These are phyloP conservation scores for Powellomyces hirtus DNA, from an alignment of 192 early-diverging fungal genomes.

Conservation along the genomic window DNA sequence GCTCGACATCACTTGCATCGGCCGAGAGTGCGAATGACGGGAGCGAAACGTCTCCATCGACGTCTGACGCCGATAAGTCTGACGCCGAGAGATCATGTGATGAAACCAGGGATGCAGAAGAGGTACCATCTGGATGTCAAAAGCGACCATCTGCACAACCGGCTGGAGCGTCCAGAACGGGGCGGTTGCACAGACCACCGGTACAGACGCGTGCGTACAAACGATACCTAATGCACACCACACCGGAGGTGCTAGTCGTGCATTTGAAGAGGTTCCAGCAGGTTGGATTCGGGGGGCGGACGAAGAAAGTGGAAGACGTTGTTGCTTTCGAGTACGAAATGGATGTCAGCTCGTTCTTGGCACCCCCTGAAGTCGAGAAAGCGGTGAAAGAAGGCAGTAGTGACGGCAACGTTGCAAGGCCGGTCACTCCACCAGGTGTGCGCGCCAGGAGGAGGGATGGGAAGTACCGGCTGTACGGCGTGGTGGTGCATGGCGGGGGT, in stretches of 20 bases:
- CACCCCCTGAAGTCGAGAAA: constrained; percentile 26
- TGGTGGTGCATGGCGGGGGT: constrained; percentile 45
- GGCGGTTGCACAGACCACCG: background rate
- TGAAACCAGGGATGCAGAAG: background rate
- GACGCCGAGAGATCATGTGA: too few species aligned
- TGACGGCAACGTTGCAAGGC: background rate
- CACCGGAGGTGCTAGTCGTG: constrained; percentile 42
- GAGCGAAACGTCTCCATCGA: too few species aligned
- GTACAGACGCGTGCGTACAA: constrained; percentile 38
- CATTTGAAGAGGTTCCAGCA: constrained; percentile 49
- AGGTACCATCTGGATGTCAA: background rate
- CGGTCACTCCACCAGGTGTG: background rate
- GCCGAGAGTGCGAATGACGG: too few species aligned
- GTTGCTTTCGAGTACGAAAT: constrained; percentile 41
- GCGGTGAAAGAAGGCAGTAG: background rate
- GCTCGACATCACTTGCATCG: too few species aligned
- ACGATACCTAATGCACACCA: constrained; percentile 41
- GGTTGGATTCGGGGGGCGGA: constrained; percentile 24
- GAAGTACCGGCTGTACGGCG: constrained; percentile 41
- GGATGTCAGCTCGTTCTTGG: constrained; percentile 36
- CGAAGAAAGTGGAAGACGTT: constrained; percentile 35
- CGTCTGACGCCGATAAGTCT: too few species aligned
- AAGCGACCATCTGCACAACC: background rate
- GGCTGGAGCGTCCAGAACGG: background rate
- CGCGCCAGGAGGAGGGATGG: background rate